Evolutionary conservation across 768 basidiomycete genomes (phyloP).

Genomic region (Coprinellus micaceus): DNA sequence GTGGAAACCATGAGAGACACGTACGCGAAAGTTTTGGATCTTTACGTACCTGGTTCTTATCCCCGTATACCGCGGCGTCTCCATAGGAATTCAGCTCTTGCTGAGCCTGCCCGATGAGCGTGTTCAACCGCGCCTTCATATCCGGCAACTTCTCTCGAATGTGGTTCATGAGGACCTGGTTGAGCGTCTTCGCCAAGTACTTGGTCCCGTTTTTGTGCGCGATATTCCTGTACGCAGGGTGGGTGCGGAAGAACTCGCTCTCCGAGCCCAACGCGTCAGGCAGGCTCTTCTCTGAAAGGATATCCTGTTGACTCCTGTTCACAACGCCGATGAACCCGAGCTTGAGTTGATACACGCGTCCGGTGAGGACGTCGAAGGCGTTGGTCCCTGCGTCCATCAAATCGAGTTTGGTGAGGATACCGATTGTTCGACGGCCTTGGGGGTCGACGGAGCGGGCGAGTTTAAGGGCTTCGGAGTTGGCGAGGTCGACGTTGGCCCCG

Average conservation of each 20-base stretch:
- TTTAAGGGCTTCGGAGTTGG: conserved; percentile 97
- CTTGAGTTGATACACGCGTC: conserved; percentile 96
- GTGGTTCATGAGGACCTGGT: conserved; percentile 93
- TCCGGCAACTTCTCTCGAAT: conserved; percentile 98
- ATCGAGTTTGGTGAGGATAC: conserved; percentile 95
- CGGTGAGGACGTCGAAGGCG: conserved; percentile 92
- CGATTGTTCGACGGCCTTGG: conserved; percentile 93
- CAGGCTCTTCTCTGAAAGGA: conserved; percentile 85
- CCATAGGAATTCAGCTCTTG: conserved; percentile 97
- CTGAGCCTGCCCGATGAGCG: conserved; percentile 97
- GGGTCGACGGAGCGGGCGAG: conserved; percentile 94
- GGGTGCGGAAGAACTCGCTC: conserved; percentile 85
- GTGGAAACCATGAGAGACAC: conserved; percentile 18
- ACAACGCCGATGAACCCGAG: conserved; percentile 98
- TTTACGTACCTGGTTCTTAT: conserved; percentile 78
- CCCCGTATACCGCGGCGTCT: conserved; percentile 87
- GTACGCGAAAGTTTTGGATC: conserved; percentile 4
- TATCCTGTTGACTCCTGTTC: conserved; percentile 96
- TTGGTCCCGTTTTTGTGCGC: conserved; percentile 97
- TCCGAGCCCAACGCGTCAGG: conserved; percentile 80
- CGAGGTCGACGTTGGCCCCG: conserved; percentile 95
- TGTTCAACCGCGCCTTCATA: conserved; percentile 98
- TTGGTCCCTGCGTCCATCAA: conserved; percentile 99
- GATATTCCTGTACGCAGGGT: conserved; percentile 91
- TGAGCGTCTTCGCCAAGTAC: conserved; percentile 88